Percentiles rank a stretch among this genome's conserved stretches.
These are phyloP conservation scores for Silene coronaria DNA, from an alignment of 179 eudicot species.

Conservation along the genomic window DNA sequence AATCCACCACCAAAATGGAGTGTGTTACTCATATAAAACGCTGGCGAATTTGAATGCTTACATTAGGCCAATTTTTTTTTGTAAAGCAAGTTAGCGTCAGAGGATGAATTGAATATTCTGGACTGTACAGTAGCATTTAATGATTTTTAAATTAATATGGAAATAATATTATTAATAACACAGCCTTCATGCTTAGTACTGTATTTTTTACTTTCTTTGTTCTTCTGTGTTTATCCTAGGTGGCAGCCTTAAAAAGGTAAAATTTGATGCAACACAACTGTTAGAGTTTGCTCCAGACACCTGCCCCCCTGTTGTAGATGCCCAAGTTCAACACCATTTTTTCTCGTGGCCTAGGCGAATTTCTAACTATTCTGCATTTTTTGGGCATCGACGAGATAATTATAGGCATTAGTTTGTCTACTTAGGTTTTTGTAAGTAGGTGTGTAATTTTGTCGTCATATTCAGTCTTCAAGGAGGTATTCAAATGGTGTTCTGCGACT, in stretches of 20 bases:
- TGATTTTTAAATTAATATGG: no score
- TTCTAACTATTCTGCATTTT: conserved; percentile 15
- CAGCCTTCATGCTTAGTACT: not conserved
- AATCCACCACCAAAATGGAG: not conserved
- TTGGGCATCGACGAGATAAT: conserved; percentile 16
- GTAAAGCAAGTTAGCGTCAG: not conserved
- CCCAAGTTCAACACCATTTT: conserved; percentile 24
- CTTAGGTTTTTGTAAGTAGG: not conserved
- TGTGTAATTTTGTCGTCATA: not conserved
- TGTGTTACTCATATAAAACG: not conserved
- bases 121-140: no score
- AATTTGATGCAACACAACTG: conserved; percentile 22
- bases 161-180: conserved; percentile 3
- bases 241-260: conserved; percentile 24
- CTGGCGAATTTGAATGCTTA: no score
- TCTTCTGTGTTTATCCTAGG: conserved; percentile 27
- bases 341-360: conserved; percentile 14
- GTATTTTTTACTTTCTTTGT: conserved; percentile 18
- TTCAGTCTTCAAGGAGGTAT: not conserved
- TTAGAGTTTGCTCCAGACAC: conserved; percentile 25
- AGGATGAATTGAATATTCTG: not conserved
- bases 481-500: not conserved
- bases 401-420: conserved; percentile 21
- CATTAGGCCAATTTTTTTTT: no score
- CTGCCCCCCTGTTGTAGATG: conserved; percentile 21